These are phyloP conservation scores for Daldinia concentrica DNA, from an alignment of 495 filamentous ascomycete genomes.

Conservation along the genomic window DNA sequence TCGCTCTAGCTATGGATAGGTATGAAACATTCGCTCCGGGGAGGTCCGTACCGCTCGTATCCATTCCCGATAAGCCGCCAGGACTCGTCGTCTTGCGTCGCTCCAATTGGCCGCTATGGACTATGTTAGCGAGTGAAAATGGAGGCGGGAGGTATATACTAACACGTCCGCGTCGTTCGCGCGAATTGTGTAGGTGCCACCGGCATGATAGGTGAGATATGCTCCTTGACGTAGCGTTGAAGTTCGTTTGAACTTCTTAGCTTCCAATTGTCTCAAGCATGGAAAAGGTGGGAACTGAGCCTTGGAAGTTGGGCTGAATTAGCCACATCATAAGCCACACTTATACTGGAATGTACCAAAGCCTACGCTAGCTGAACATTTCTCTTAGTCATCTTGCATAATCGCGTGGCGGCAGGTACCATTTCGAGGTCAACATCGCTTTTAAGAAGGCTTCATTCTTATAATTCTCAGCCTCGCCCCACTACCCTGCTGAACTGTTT, in stretches of 20 bases:
- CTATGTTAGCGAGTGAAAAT: slow-evolving; percentile 25
- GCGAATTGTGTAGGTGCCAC: slow-evolving; percentile 96
- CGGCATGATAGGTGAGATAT: slow-evolving; percentile 51
- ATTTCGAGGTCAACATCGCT: not conserved
- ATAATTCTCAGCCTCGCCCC: slow-evolving; percentile 40
- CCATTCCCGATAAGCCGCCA: slow-evolving; percentile 92
- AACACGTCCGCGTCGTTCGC: slow-evolving; percentile 88
- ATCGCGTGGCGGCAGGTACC: slow-evolving; percentile 20
- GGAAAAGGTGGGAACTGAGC: slow-evolving; percentile 31
- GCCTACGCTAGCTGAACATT: too few relatives aligned
- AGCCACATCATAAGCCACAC: slow-evolving; percentile 20
- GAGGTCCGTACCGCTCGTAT: slow-evolving; percentile 80
- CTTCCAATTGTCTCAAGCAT: slow-evolving; percentile 23
- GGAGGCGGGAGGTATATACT: slow-evolving; percentile 49
- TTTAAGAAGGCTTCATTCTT: slow-evolving; percentile 23
- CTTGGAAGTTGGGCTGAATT: slow-evolving; percentile 21
- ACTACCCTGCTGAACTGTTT: slow-evolving; percentile 18
- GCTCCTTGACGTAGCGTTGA: slow-evolving; percentile 37
- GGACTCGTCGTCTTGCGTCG: slow-evolving; percentile 83
- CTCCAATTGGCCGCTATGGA: slow-evolving; percentile 80
- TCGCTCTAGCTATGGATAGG: not conserved
- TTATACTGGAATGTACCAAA: not conserved
- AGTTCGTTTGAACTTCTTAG: slow-evolving; percentile 36
- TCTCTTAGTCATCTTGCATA: slow-evolving; percentile 24
- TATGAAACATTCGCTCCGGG: slow-evolving; percentile 14